A percentile compares a stretch with the other conserved stretches of the same genome.
Conservation (phyloP, 2,329 filamentous ascomycete genomes). For the Bipolaris gigantea region DNA sequence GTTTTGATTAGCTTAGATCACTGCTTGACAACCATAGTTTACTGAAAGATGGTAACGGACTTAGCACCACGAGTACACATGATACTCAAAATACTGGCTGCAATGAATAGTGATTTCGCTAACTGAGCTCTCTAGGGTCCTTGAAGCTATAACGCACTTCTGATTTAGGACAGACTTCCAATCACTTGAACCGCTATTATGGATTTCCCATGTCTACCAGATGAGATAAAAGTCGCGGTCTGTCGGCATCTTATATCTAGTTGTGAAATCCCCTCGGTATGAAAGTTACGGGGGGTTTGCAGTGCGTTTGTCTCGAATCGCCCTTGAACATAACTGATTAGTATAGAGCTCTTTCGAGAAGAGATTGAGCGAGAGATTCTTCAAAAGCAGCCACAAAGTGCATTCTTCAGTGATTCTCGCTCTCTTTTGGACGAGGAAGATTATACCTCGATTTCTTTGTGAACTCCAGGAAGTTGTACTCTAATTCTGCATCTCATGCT, state of each 20-base stretch:
- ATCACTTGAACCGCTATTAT: background rate
- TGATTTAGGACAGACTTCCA: no score
- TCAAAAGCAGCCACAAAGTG: background rate
- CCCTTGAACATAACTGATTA: background rate
- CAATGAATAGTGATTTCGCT: no score
- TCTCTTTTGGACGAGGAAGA: background rate
- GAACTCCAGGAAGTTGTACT: background rate
- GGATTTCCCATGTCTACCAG: background rate
- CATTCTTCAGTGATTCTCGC: background rate
- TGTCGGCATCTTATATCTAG: background rate
- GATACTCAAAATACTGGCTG: no score
- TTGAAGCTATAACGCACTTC: no score
- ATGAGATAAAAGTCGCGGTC: background rate
- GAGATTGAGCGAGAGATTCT: background rate
- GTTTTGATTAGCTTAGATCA: no score
- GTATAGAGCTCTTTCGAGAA: background rate
- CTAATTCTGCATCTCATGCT: background rate
- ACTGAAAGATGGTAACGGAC: no score
- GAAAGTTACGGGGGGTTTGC: background rate
- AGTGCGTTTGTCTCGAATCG: background rate
- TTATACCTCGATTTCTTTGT: no score
- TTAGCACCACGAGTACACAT: no score
- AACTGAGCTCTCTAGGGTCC: no score
- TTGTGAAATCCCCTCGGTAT: background rate
- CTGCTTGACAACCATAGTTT: no score